phyloP scores from a whole-genome alignment of 805 yeast species.

The Hanseniaspora lachancei region DNA sequence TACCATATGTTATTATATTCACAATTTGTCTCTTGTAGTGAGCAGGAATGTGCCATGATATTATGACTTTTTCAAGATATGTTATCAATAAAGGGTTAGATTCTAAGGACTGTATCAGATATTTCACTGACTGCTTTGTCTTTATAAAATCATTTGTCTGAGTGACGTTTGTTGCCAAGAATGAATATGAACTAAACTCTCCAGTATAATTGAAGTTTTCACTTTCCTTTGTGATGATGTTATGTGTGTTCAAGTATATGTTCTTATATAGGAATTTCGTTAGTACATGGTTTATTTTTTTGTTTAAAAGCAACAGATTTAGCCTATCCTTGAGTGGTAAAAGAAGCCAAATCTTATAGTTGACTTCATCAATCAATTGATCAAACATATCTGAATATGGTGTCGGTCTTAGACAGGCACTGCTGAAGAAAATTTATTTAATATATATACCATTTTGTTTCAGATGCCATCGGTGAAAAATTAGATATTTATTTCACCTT shows the following conservation, averaged over 20 bases:
- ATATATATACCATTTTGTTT: too few species aligned
- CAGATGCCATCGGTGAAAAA: too few species aligned
- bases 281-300: neutral
- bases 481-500: too few species aligned
- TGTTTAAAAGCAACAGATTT: neutral
- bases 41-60: constrained; percentile 9
- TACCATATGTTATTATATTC: neutral
- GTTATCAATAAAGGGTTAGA: neutral
- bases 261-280: constrained; percentile 2
- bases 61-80: neutral
- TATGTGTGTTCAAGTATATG: constrained; percentile 4
- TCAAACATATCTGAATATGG: neutral
- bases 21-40: neutral
- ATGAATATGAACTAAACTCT: neutral
- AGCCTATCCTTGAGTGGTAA: constrained; percentile 5
- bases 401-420: too few species aligned
- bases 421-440: too few species aligned
- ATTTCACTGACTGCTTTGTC: neutral
- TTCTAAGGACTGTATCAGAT: neutral
- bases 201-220: neutral
- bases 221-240: neutral
- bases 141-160: neutral
- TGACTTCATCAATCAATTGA: constrained; percentile 9
- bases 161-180: neutral
- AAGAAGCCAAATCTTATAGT: neutral